Conservation (phyloP, 1,284 basidiomycete species). For the Ceratobasidium sp. region DNA sequence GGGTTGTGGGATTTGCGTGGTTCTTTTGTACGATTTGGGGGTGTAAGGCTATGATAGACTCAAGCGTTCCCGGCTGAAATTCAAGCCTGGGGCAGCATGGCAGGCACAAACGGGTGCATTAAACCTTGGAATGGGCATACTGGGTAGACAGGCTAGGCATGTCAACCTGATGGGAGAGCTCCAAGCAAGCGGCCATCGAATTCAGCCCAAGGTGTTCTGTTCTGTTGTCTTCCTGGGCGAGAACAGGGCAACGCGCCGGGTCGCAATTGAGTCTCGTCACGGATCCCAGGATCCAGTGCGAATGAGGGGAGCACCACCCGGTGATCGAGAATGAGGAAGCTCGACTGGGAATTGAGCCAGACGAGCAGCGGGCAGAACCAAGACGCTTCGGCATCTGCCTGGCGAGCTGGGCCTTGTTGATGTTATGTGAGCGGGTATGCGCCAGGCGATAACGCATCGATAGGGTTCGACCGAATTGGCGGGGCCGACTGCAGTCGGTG, state of each 20-base stretch:
- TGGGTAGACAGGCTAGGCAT: background rate
- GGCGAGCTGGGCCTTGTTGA: background rate
- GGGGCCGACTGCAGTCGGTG: background rate
- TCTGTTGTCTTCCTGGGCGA: conserved; percentile 18
- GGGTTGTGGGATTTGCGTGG: conserved; percentile 4
- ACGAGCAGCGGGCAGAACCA: conserved; percentile 24
- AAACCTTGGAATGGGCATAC: conserved; percentile 10
- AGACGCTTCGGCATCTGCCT: conserved; percentile 33
- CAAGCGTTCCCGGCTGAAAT: conserved; percentile 25
- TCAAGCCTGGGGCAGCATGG: conserved; percentile 2
- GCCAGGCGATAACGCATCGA: conserved; percentile 26
- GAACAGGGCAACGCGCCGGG: background rate
- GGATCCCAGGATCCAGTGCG: background rate
- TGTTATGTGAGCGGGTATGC: conserved; percentile 12
- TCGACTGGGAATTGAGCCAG: background rate
- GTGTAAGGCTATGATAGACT: background rate
- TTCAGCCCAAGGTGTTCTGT: background rate
- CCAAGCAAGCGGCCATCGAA: background rate
- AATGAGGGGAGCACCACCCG: background rate
- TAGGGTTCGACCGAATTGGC: conserved; percentile 10
- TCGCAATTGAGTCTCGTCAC: conserved; percentile 14
- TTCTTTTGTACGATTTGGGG: background rate
- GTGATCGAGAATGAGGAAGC: conserved; percentile 32
- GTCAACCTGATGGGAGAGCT: background rate
- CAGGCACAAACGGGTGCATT: background rate